phyloP scores from a whole-genome alignment of 208 protist genomes.

The Herpetomonas tarakana region DNA sequence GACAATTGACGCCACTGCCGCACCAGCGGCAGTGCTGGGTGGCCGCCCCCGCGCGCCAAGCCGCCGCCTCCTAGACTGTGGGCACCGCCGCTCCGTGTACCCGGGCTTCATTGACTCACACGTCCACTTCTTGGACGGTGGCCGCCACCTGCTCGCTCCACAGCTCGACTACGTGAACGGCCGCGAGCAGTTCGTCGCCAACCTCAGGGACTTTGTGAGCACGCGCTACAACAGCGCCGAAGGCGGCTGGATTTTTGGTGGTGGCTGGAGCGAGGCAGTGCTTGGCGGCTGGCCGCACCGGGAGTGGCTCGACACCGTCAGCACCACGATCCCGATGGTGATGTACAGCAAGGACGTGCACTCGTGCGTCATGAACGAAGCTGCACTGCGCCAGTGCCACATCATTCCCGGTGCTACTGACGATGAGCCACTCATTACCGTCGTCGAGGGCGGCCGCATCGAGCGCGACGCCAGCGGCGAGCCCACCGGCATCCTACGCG shows the following conservation, averaged over 20 bases:
- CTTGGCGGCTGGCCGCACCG: constrained; percentile 47
- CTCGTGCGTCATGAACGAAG: constrained; percentile 48
- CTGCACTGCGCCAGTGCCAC: constrained; percentile 34
- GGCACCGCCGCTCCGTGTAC: constrained; percentile 24
- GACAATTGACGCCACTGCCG: constrained; percentile 2
- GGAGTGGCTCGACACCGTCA: constrained; percentile 56
- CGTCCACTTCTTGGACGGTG: constrained; percentile 55
- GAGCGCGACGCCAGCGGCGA: constrained; percentile 31
- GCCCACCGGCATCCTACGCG: constrained; percentile 57
- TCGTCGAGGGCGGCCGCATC: constrained; percentile 29
- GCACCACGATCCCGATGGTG: constrained; percentile 31
- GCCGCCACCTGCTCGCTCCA: constrained; percentile 26
- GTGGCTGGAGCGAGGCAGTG: constrained; percentile 48
- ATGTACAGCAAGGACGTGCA: constrained; percentile 58
- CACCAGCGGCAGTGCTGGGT: constrained; percentile 14
- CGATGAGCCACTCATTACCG: constrained; percentile 28
- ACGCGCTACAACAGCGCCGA: constrained; percentile 10
- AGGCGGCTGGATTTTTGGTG: constrained; percentile 38
- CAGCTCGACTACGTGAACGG: constrained; percentile 20
- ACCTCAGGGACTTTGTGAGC: constrained; percentile 31
- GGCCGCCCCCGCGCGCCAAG: constrained; percentile 20
- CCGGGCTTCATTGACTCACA: constrained; percentile 72
- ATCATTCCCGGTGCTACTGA: constrained; percentile 37
- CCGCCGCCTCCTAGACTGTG: constrained; percentile 43
- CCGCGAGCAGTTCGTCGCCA: constrained; percentile 25